Evolutionary conservation across 2,329 filamentous ascomycete species (phyloP).

Genomic region (Laburnicola sp.): DNA sequence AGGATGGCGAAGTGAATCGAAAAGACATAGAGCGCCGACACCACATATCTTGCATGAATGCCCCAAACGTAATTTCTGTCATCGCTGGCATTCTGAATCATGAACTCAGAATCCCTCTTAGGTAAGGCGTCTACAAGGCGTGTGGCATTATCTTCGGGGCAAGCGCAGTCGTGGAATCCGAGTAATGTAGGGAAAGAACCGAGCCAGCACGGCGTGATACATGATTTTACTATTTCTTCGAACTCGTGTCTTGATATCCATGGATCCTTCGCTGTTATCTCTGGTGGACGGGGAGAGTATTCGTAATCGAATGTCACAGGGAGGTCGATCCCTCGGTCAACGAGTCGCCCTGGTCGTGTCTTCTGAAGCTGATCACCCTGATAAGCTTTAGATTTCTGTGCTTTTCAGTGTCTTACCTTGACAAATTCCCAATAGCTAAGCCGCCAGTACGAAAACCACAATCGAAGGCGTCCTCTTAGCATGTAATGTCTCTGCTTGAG

Average conservation of each 20-base stretch:
- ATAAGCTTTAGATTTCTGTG: background rate
- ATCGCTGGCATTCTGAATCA: background rate
- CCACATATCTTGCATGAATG: conserved; percentile 6
- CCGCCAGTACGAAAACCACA: background rate
- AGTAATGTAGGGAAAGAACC: background rate
- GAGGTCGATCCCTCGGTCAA: background rate
- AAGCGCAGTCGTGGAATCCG: conserved; percentile 1
- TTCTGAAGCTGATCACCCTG: background rate
- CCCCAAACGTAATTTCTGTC: conserved; percentile 2
- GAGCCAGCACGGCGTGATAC: background rate
- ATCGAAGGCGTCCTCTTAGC: background rate
- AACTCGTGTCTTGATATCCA: conserved; percentile 1
- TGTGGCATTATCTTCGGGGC: background rate
- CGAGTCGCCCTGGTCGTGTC: background rate
- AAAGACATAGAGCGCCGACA: background rate
- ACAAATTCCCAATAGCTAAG: conserved; percentile 1
- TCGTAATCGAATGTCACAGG: background rate
- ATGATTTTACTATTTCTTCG: conserved; percentile 4
- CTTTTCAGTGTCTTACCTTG: background rate
- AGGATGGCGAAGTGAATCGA: conserved; percentile 2
- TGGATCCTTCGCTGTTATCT: background rate
- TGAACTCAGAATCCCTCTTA: conserved; percentile 4
- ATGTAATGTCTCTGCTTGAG: background rate
- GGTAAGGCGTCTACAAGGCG: conserved; percentile 2
- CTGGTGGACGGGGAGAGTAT: conserved; percentile 1